Base-by-base conservation (phyloP, 805 yeast species). In the Cephaloascus fragrans region DNA sequence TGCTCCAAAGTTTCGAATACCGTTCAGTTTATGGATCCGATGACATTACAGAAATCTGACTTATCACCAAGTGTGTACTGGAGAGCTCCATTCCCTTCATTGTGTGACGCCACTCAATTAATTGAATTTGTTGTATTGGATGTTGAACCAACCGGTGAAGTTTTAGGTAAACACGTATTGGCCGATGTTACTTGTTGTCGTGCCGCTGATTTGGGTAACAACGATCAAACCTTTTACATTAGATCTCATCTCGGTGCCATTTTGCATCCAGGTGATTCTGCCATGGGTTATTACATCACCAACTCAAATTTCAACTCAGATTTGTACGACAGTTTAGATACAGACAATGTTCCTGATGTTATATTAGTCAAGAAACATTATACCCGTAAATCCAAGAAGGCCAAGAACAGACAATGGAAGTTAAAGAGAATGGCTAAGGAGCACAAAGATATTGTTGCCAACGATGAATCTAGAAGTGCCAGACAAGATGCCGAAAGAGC, bases 361-460 rank as follows among this genome's bases (percentile, higher is more conserved):
- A 73, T 87, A 2, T 60, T 89, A 45, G 94, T 90, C 41, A 87
- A 88, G 86, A 89, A 88, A 57, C 75, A 75, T 61, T 90, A 88
- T 67, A 72, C 80, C 35, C 81, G 95, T 70, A 83, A 81, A 67
- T 69, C 77, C 36, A 77, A 75, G 66, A 82, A 77, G 67, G 64
- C 75, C 47, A 82, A 81, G 75, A 75, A 80, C 71, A 80, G 90
- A 73, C 70, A 71, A 61, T 86, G 95, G 95, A 86, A 83, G 64
- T 77, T 90, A 62, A 84, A 85, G 80, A 83, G 97, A 73, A 89
- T 90, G 96, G 97, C 97, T 31, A 84, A 73, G 55, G 97, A 93
- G 64, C 95, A 89, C 65, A 75, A 77, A 48, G 97, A 89, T 50
- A 78, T 86, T 47, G 88, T 80, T 35, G 94, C 93, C 41, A 71